Percentiles rank a stretch among this genome's conserved stretches.
Evolutionary conservation across 495 filamentous ascomycete species (phyloP).

Genomic region (Neurospora sp.): DNA sequence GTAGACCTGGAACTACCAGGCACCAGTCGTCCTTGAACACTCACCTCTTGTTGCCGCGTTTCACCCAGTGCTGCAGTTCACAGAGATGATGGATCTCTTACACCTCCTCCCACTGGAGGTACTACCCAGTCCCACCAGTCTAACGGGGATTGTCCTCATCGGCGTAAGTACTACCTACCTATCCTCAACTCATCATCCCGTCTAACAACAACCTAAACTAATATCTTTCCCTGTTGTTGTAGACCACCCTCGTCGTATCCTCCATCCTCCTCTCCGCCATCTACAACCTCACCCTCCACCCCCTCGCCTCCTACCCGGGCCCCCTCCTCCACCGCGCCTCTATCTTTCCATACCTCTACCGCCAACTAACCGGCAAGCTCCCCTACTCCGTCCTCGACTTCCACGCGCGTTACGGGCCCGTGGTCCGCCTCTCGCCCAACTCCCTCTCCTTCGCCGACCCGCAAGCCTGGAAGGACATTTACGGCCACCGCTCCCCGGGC

Average conservation of each 20-base stretch:
- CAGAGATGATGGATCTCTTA: neutral
- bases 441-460: conserved; percentile 43
- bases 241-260: neutral
- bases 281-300: conserved; percentile 43
- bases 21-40: too few relatives aligned
- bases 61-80: neutral
- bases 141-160: neutral
- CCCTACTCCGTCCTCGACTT: conserved; percentile 13
- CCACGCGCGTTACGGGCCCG: conserved; percentile 39
- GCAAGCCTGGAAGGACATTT: conserved; percentile 48
- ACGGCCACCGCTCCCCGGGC: conserved; percentile 32
- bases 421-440: conserved; percentile 45
- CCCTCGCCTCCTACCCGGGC: conserved; percentile 41
- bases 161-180: neutral
- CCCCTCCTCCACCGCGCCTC: conserved; percentile 34
- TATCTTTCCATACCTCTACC: conserved; percentile 18
- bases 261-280: conserved; percentile 5
- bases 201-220: neutral
- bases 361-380: conserved; percentile 9
- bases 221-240: neutral
- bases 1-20: too few relatives aligned
- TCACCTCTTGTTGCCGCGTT: neutral
- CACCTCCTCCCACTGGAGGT: neutral
- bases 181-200: neutral
- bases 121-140: neutral